Evolutionary conservation across 2,329 filamentous ascomycete species (phyloP).

Genomic region (Phoma sp.): DNA sequence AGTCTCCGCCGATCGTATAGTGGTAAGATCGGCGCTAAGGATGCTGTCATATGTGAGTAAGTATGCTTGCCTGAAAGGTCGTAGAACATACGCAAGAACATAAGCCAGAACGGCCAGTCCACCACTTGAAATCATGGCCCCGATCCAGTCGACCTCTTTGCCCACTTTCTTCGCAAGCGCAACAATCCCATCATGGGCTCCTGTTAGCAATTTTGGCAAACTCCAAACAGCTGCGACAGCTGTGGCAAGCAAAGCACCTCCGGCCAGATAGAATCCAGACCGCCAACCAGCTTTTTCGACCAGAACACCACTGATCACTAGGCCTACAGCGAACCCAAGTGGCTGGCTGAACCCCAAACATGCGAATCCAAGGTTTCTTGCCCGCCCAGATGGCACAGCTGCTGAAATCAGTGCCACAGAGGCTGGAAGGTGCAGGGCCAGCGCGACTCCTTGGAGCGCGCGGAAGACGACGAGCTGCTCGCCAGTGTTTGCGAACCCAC

Average conservation of each 20-base stretch:
- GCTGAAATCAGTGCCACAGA: conserved; percentile 55
- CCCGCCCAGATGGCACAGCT: conserved; percentile 32
- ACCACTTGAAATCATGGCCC: conserved; percentile 33
- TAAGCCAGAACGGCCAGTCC: conserved; percentile 34
- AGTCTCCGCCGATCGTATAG: conserved; percentile 31
- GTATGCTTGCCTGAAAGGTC: not conserved
- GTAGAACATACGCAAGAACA: conserved; percentile 32
- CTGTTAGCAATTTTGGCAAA: conserved; percentile 28
- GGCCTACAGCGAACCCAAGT: conserved; percentile 59
- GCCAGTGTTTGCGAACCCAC: conserved; percentile 55
- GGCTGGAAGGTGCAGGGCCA: conserved; percentile 57
- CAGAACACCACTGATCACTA: conserved; percentile 60
- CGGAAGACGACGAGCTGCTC: conserved; percentile 54
- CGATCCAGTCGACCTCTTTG: conserved; percentile 41
- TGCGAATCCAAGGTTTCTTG: conserved; percentile 44
- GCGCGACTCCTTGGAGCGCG: conserved; percentile 57
- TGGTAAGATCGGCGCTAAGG: conserved; percentile 32
- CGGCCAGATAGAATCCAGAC: conserved; percentile 54
- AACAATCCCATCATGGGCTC: not conserved
- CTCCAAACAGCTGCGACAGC: conserved; percentile 44
- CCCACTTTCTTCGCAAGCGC: conserved; percentile 21
- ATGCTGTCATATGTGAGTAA: conserved; percentile 25
- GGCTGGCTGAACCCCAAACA: conserved; percentile 57
- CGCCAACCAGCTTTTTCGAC: conserved; percentile 59
- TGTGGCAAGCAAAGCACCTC: conserved; percentile 42